Evolutionary conservation across 345 rosid species (phyloP).

Genomic region (Salix udensis): DNA sequence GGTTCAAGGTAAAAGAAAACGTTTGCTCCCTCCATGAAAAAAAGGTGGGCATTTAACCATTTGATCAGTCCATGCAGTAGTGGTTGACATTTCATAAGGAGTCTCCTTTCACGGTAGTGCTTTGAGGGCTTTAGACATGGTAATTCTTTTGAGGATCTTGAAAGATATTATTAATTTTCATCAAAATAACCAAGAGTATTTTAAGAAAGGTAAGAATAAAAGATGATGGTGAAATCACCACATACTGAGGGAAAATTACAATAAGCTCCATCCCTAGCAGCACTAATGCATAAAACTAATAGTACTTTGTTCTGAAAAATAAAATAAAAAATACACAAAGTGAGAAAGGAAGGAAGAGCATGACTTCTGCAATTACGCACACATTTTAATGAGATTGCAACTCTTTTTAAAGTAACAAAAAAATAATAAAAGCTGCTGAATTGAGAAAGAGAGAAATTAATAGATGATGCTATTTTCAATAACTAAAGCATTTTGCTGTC

Average conservation of each 20-base stretch:
- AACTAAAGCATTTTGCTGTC: neutral
- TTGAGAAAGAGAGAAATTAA: neutral
- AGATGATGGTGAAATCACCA: neutral
- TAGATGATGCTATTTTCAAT: neutral
- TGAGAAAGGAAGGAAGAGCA: neutral
- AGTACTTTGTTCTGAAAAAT: neutral
- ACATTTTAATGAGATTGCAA: neutral
- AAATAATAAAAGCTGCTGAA: neutral
- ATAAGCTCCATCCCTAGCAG: neutral
- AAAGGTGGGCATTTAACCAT: neutral
- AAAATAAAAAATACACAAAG: too few species aligned
- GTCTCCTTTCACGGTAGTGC: neutral
- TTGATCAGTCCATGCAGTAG: neutral
- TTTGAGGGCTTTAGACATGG: too few species aligned
- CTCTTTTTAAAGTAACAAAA: neutral
- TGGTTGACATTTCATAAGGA: neutral
- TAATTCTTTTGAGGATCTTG: neutral
- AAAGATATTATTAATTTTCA: neutral
- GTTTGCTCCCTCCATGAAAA: neutral
- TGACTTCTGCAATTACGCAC: neutral
- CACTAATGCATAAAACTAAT: neutral
- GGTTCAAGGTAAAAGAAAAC: neutral
- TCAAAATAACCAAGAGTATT: neutral
- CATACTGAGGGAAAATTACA: neutral
- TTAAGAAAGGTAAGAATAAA: neutral